phyloP scores from a whole-genome alignment of 2,329 filamentous ascomycete species.

The Neurospora sp. region DNA sequence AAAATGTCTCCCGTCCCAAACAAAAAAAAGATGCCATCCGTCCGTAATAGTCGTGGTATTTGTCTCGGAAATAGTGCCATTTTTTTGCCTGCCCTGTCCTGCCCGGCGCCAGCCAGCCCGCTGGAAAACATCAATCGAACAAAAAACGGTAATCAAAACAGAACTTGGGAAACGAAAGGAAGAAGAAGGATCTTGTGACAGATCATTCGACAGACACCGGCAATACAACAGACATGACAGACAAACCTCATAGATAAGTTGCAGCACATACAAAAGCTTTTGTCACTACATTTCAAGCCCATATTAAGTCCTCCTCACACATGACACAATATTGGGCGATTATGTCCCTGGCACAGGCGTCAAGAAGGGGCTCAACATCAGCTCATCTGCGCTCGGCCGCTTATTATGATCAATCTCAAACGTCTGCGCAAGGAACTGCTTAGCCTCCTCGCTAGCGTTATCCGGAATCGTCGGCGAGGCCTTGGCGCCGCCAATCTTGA shows the following conservation, averaged over 20 bases:
- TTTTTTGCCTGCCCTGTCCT: background rate
- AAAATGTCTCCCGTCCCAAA: background rate
- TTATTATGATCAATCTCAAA: conserved; percentile 95
- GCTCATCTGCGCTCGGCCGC: conserved; percentile 81
- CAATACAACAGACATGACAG: background rate
- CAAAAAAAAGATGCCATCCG: background rate
- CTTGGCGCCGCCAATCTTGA: conserved; percentile 88
- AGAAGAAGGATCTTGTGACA: background rate
- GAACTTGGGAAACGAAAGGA: background rate
- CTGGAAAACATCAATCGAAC: background rate
- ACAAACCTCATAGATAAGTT: background rate
- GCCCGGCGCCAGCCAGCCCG: background rate
- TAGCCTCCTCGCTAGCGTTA: conserved; percentile 72
- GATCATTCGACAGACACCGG: background rate
- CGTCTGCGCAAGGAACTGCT: conserved; percentile 73
- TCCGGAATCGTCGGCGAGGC: conserved; percentile 84
- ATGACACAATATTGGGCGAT: background rate
- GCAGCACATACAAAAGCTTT: background rate
- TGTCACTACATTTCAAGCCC: background rate
- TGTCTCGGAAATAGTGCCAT: background rate
- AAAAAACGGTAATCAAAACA: background rate
- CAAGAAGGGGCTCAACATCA: conserved; percentile 76
- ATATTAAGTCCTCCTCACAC: background rate
- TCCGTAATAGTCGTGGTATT: background rate
- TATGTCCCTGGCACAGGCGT: conserved; percentile 33